A percentile compares a stretch with the other conserved stretches of the same genome.
Conservation (phyloP, 2,329 filamentous ascomycete genomes). For the Tolypocladium inflatum region DNA sequence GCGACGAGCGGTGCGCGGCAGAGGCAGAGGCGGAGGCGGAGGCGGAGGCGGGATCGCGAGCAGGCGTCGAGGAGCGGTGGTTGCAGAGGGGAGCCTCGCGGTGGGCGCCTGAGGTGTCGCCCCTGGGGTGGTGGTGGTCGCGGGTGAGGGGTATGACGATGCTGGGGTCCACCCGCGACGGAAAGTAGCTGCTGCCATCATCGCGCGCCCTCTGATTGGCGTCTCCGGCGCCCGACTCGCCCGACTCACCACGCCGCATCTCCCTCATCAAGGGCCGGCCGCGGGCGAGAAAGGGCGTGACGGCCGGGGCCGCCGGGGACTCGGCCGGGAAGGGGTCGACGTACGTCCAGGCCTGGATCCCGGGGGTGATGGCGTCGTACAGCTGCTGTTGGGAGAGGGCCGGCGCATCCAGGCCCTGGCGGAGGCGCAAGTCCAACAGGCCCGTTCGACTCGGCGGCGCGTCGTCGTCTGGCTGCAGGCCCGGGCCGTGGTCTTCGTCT, state of each 20-base stretch:
- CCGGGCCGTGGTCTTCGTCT: too few species aligned
- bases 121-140: not conserved
- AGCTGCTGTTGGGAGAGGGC: not conserved
- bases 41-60: not conserved
- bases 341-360: conserved; percentile 15
- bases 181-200: not conserved
- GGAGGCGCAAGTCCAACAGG: not conserved
- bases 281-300: not conserved
- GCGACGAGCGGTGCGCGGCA: not conserved
- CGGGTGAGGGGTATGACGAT: conserved; percentile 5
- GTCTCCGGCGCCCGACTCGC: not conserved
- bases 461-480: not conserved
- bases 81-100: not conserved
- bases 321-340: conserved; percentile 4
- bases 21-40: not conserved
- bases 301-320: not conserved
- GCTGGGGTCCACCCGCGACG: conserved; percentile 1
- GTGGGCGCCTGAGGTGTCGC: not conserved
- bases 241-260: not conserved
- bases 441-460: not conserved
- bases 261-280: not conserved
- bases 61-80: not conserved
- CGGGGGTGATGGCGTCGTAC: conserved; percentile 15
- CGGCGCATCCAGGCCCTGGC: not conserved
- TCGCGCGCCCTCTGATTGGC: not conserved